These are phyloP conservation scores for Striga hermonthica DNA, from an alignment of 305 asterid genomes.

Conservation along the genomic window DNA sequence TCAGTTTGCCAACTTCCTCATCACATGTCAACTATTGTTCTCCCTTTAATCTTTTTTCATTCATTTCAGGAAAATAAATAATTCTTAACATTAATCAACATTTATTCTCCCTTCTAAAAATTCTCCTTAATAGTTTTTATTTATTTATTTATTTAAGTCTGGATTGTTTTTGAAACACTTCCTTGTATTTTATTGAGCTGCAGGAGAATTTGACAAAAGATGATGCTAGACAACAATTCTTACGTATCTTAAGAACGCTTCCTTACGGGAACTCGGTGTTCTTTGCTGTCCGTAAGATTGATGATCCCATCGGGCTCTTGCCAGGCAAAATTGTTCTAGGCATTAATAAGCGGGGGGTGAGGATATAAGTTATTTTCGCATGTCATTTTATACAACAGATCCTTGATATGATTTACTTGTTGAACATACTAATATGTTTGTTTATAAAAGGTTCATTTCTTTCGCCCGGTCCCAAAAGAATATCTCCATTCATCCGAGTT, in stretches of 20 bases:
- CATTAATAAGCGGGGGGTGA: constrained; percentile 99
- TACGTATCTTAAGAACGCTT: constrained; percentile 83
- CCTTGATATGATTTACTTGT: constrained; percentile 34
- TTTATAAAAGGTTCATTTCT: constrained; percentile 79
- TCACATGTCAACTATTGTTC: no score
- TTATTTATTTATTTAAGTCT: not conserved
- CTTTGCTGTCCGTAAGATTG: constrained; percentile 94
- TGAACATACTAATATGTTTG: not conserved
- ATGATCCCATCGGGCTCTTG: constrained; percentile 94
- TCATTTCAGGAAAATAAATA: no score
- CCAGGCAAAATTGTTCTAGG: constrained; percentile 90
- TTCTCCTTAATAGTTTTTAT: not conserved
- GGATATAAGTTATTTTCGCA: constrained; percentile 27
- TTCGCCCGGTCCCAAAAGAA: constrained; percentile 98
- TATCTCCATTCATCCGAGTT: constrained; percentile 94
- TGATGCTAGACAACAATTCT: constrained; percentile 91
- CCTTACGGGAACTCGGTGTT: constrained; percentile 97
- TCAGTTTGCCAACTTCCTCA: no score
- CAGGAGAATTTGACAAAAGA: constrained; percentile 91
- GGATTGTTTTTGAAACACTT: constrained; percentile 7
- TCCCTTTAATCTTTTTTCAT: no score
- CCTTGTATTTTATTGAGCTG: constrained; percentile 23
- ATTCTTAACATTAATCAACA: no score
- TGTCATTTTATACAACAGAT: not conserved
- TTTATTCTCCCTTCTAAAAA: not conserved